Base-by-base conservation (phyloP, 2,329 filamentous ascomycete genomes). In the Lithohypha guttulata region DNA sequence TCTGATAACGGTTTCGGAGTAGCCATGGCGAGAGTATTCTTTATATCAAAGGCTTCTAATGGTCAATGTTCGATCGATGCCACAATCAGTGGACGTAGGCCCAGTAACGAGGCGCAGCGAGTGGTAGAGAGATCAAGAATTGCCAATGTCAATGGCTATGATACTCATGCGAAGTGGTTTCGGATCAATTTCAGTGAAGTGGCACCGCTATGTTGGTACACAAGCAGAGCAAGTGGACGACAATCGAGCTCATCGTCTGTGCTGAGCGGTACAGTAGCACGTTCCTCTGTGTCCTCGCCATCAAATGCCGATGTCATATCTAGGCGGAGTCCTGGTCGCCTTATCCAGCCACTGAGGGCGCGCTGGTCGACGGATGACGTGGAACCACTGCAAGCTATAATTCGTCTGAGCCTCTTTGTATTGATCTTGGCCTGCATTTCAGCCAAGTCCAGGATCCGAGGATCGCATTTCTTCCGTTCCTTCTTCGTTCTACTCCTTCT, bases 21-120 rank as follows among this genome's bases (percentile, higher is more conserved):
- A 8, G 21, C 26, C 35, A 39, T 39, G 35, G 10, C 20, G 4
- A 9, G 13, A 27, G 13, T 31, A 10, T 23, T 20, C 15, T 39
- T 27, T 39, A 31, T 38, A 38, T 29, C 14, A 13, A 6, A 14
- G 10, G 9, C 10, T 15, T 13, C 9, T 26, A 13, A 14, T 6
- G 21, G 22, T 6, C n/a, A 23, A 25, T 10, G 17, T 35, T 8
- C 10, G 9, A 15, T 27, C n/a, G 33, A 5, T 22, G 4, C 14
- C 21, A 17, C 21, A 6, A 9, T 30, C 17, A 9, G 15, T 2
- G 10, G 4, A 22, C 6, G 13, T 26, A 31, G 35, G 35, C 35
- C 22, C 26, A 31, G 35, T 15, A 30, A 31, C 19, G 35, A 14
- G 35, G 26, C 35, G 35, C 26, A 39, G 29, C 17, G 29, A 32